Evolutionary conservation across 352 stramenopile genomes (phyloP).

Genomic region (Phytophthora nicotianae): DNA sequence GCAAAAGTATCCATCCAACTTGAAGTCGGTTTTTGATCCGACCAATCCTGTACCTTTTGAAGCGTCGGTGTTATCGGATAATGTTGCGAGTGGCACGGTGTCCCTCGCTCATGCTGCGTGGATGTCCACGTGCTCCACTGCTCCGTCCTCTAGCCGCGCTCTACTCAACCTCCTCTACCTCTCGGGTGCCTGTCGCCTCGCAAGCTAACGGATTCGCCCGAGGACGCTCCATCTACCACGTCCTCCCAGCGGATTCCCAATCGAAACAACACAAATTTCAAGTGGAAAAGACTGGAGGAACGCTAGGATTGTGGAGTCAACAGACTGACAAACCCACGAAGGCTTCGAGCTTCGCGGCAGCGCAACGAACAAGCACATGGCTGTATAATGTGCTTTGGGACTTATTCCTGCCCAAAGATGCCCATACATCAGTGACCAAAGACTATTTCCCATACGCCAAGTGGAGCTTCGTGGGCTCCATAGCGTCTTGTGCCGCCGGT

Average conservation of each 20-base stretch:
- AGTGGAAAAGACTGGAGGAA: conserved; percentile 24
- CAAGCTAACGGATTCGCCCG: conserved; percentile 37
- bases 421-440: conserved; percentile 77
- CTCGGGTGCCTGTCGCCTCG: conserved; percentile 16
- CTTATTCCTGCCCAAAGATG: conserved; percentile 92
- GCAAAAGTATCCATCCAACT: neutral
- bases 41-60: conserved; percentile 12
- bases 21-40: conserved; percentile 1
- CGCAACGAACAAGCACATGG: conserved; percentile 39
- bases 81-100: conserved; percentile 18
- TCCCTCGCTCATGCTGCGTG: neutral
- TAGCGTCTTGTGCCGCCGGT: conserved; percentile 82
- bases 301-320: conserved; percentile 11
- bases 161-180: conserved; percentile 10
- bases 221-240: conserved; percentile 34
- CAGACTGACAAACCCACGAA: neutral
- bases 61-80: too few relatives aligned
- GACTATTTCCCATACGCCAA: conserved; percentile 90
- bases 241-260: conserved; percentile 3
- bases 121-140: neutral
- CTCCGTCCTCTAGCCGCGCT: conserved; percentile 8
- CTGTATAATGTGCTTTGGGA: conserved; percentile 63
- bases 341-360: conserved; percentile 13
- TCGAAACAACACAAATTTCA: conserved; percentile 16
- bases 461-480: conserved; percentile 83